phyloP scores from a whole-genome alignment of 805 yeast genomes.

The Ogataea siamensis region DNA sequence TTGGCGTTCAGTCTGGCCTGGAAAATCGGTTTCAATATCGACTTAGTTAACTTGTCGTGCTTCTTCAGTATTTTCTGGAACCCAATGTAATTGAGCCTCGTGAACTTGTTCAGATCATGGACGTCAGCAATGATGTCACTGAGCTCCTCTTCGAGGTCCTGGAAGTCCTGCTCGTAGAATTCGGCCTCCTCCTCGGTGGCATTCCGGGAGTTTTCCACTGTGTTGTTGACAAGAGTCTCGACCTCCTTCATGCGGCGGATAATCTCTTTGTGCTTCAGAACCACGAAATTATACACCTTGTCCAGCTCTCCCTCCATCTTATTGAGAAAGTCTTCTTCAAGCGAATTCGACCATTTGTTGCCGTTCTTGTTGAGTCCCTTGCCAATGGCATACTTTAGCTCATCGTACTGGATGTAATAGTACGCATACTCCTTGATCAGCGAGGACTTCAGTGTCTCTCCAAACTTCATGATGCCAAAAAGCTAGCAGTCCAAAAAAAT shows the following conservation, averaged over 20 bases:
- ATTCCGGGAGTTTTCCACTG: conserved; percentile 43
- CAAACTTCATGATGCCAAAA: conserved; percentile 73
- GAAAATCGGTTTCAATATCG: conserved; percentile 84
- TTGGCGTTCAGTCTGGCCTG: conserved; percentile 90
- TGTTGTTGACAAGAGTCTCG: conserved; percentile 65
- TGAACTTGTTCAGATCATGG: conserved; percentile 92
- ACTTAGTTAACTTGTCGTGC: conserved; percentile 86
- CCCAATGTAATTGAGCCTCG: conserved; percentile 93
- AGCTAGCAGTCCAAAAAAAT: conserved; percentile 1
- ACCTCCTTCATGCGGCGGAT: conserved; percentile 79
- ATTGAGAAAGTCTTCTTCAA: conserved; percentile 80
- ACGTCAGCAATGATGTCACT: conserved; percentile 94
- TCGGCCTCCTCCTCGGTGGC: conserved; percentile 38
- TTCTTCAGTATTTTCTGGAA: conserved; percentile 95
- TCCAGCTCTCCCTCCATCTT: conserved; percentile 80
- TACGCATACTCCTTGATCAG: conserved; percentile 86
- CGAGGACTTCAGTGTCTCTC: conserved; percentile 86
- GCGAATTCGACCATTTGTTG: conserved; percentile 67
- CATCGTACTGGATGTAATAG: conserved; percentile 91
- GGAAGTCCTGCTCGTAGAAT: conserved; percentile 61
- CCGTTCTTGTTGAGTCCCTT: conserved; percentile 56
- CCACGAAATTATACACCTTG: conserved; percentile 89
- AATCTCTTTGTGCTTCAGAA: conserved; percentile 83
- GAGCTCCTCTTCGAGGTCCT: conserved; percentile 70
- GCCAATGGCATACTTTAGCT: conserved; percentile 77